Evolutionary conservation across 176 grass and related monocot genomes (phyloP).

Genomic region (Stipa capillata): DNA sequence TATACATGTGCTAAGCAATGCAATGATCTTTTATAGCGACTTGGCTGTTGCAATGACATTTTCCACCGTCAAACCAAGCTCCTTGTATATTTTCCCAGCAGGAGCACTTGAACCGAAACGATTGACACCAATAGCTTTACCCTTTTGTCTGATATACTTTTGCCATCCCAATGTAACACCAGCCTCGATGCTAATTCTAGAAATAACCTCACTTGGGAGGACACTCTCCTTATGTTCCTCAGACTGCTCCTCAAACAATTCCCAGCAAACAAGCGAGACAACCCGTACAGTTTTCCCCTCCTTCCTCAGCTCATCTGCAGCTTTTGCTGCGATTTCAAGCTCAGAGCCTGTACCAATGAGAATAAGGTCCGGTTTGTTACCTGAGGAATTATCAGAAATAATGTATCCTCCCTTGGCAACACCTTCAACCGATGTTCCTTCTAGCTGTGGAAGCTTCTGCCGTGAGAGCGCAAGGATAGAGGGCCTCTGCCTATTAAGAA

Average conservation of each 20-base stretch:
- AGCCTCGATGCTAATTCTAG: slow-evolving; percentile 49
- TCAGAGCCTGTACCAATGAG: slow-evolving; percentile 52
- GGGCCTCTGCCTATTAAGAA: slow-evolving; percentile 40
- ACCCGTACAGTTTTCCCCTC: slow-evolving; percentile 23
- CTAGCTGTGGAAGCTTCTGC: slow-evolving; percentile 45
- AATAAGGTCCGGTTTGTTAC: slow-evolving; percentile 42
- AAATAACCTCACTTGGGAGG: slow-evolving; percentile 32
- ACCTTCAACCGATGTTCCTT: slow-evolving; percentile 27
- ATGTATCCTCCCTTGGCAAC: slow-evolving; percentile 48
- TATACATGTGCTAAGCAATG: not conserved
- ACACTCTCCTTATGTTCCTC: slow-evolving; percentile 41
- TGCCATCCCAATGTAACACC: slow-evolving; percentile 48
- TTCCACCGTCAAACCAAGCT: slow-evolving; percentile 46
- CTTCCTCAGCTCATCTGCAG: slow-evolving; percentile 33
- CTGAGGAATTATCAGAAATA: slow-evolving; percentile 37
- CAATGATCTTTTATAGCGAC: not conserved
- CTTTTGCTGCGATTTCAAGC: slow-evolving; percentile 46
- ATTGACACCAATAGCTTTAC: slow-evolving; percentile 32
- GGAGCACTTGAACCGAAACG: slow-evolving; percentile 37
- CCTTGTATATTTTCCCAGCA: slow-evolving; percentile 46
- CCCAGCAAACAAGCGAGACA: slow-evolving; percentile 59
- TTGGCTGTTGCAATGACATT: slow-evolving; percentile 32
- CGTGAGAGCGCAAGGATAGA: slow-evolving; percentile 39
- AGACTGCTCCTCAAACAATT: slow-evolving; percentile 50
- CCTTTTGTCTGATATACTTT: slow-evolving; percentile 39